A percentile compares a stretch with the other conserved stretches of the same genome.
Evolutionary conservation across 148 eudicot genomes (phyloP).

Genomic region (Chenopodium quinoa): DNA sequence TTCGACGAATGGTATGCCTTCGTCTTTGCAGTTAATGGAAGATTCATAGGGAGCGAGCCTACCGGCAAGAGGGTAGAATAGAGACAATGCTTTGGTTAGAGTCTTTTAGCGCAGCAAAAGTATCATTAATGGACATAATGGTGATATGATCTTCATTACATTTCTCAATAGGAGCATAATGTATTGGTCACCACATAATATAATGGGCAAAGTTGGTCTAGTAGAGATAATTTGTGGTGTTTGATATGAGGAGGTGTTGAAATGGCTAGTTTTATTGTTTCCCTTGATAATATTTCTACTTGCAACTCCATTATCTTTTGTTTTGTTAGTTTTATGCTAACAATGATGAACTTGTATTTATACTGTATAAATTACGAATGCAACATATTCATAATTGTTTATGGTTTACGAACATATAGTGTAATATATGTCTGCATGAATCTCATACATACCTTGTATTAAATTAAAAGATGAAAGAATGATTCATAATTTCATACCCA

Average conservation of each 20-base stretch:
- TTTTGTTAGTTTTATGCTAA: too few species aligned
- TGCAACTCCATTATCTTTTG: neutral
- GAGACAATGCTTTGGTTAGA: conserved; percentile 8
- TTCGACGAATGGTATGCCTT: conserved; percentile 5
- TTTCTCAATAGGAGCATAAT: neutral
- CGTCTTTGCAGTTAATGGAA: conserved; percentile 9
- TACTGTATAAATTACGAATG: too few species aligned
- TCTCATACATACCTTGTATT: too few species aligned
- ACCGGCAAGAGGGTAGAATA: conserved; percentile 19
- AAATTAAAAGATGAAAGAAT: too few species aligned
- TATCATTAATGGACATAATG: neutral
- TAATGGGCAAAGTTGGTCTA: neutral
- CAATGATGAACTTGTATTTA: too few species aligned
- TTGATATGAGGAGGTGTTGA: conserved; percentile 5
- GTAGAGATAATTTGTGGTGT: conserved; percentile 9
- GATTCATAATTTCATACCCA: too few species aligned
- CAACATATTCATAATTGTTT: too few species aligned
- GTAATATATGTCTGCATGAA: too few species aligned
- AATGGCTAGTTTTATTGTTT: conserved; percentile 7
- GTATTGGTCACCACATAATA: neutral
- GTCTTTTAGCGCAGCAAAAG: neutral
- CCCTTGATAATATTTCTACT: neutral
- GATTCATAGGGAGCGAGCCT: neutral
- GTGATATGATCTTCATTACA: neutral
- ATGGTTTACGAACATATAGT: too few species aligned